Evolutionary conservation across 306 rosid genomes (phyloP).

Genomic region (barrel medic (Medicago truncatula)): MtrunA17r5.0-ANR NC_053047.1:2266001-2266500

Average conservation of each 20-base stretch:
- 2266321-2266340: too few species aligned
- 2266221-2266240: slow-evolving; percentile 35
- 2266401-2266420: too few species aligned
- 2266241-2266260: not conserved
- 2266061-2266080: slow-evolving; percentile 43
- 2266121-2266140: slow-evolving; percentile 36
- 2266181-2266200: slow-evolving; percentile 10
- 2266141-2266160: slow-evolving; percentile 26
- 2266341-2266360: too few species aligned
- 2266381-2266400: too few species aligned
- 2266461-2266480: too few species aligned
- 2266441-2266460: too few species aligned
- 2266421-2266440: too few species aligned
- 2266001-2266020: slow-evolving; percentile 39
- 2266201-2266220: slow-evolving; percentile 28
- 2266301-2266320: too few species aligned
- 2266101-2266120: not conserved
- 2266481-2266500: too few species aligned
- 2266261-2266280: not conserved
- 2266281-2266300: too few species aligned
- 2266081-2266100: slow-evolving; percentile 27
- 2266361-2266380: too few species aligned
- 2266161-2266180: slow-evolving; percentile 17
- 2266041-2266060: slow-evolving; percentile 45
- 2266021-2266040: slow-evolving; percentile 35